Evolutionary conservation across 2,329 filamentous ascomycete species (phyloP), one percentile per base, ranked within the genome.

Genomic region (Lasiodiplodia theobromae): DNA sequence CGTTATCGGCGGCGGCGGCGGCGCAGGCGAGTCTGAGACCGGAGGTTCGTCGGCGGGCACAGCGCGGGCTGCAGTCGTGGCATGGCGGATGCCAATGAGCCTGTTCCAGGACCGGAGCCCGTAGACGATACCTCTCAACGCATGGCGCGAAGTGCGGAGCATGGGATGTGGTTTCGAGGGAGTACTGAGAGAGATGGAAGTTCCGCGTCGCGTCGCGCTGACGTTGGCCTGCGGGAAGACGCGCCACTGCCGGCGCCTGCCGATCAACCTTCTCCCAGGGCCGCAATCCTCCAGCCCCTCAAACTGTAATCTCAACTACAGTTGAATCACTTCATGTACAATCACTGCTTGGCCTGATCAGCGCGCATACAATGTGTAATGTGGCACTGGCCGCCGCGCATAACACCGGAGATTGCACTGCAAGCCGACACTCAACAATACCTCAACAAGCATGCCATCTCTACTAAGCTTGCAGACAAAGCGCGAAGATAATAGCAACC

Each of bases 111-210:
- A 14, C 28, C 51, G 38, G 25, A 58, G 28, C 49, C 52, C 51
- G 47, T 49, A 60, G 72, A 65, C 68, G 71, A 31, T 68, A 64
- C 23, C 25, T 68, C 65, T 76, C 73, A 78, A 71, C 72, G 72
- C 78, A 80, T 77, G 71, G 67, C 69, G 71, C 37, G 69, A 52
- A 49, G 74, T 62, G 69, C 73, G 74, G 40, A 76, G 77, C 78
- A 80, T 80, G 73, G 53, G 51, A 47, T 34, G 23, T 51, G 62
- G 18, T 65, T 65, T n/a, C 1, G 40, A n/a, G 25, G 18, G 28
- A 49, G 25, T 49, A 40, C 25, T 34, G 58, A 34, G 23, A 7
- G 12, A 21, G 40, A 49, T 51, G 58, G 58, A 63, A 28, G 18
- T 21, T 51, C 40, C 25, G 28, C 38, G 25, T 21, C 25, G 40